phyloP scores from a whole-genome alignment of 2,329 filamentous ascomycete genomes.

The Botrytis sinoallii region DNA sequence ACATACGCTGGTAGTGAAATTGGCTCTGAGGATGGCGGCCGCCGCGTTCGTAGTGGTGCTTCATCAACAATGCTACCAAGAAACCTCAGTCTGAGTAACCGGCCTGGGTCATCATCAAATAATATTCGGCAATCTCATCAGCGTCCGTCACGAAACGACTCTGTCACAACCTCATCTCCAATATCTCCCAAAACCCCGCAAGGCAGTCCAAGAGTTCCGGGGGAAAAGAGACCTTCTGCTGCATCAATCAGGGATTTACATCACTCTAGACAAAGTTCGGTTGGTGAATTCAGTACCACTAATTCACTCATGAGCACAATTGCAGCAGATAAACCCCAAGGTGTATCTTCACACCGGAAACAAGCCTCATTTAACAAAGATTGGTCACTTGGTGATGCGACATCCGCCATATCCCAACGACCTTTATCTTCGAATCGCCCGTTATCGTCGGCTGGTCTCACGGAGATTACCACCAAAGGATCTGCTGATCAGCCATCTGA shows the following conservation, averaged over 20 bases:
- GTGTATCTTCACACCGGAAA: constrained; percentile 52
- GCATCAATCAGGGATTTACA: constrained; percentile 79
- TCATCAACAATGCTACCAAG: constrained; percentile 32
- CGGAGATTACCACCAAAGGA: constrained; percentile 30
- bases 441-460: constrained; percentile 20
- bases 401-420: constrained; percentile 31
- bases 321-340: constrained; percentile 23
- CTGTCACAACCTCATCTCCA: constrained; percentile 43
- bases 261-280: constrained; percentile 79
- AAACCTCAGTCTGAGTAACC: constrained; percentile 34
- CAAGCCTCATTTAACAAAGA: constrained; percentile 68
- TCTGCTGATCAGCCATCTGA: constrained; percentile 37
- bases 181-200: constrained; percentile 42
- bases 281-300: constrained; percentile 43
- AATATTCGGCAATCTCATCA: constrained; percentile 35
- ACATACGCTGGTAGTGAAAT: constrained; percentile 55
- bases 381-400: constrained; percentile 57
- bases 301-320: constrained; percentile 44
- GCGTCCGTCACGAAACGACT: constrained; percentile 37
- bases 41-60: constrained; percentile 42
- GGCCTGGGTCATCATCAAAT: constrained; percentile 29
- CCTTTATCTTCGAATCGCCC: constrained; percentile 24
- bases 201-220: constrained; percentile 39
- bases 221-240: constrained; percentile 64
- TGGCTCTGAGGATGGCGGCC: constrained; percentile 52